Evolutionary conservation across 768 basidiomycete genomes (phyloP).

Genomic region (Pisolithus microcarpus): DNA sequence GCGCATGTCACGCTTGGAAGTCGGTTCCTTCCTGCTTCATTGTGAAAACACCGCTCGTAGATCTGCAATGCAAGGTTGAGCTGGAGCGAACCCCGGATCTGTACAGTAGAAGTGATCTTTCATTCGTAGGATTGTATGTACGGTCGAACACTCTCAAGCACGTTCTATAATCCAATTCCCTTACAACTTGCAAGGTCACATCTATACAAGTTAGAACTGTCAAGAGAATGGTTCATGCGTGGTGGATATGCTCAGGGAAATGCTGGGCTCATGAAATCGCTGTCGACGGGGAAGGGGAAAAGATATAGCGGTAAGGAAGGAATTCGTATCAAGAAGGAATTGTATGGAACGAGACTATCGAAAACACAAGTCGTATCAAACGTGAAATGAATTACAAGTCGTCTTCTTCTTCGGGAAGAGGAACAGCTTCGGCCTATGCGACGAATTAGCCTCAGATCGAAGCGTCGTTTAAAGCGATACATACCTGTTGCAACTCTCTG

Average conservation of each 20-base stretch:
- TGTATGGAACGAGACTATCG: slow-evolving; percentile 16
- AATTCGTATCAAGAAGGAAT: slow-evolving; percentile 14
- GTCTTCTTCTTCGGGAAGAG: slow-evolving; percentile 97
- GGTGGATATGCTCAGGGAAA: slow-evolving; percentile 19
- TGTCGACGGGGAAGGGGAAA: slow-evolving; percentile 14
- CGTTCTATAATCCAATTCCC: slow-evolving; percentile 3
- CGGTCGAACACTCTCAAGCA: neutral
- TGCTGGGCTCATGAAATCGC: slow-evolving; percentile 15
- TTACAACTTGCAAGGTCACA: slow-evolving; percentile 1
- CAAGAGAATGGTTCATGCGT: slow-evolving; percentile 14
- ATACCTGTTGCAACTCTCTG: slow-evolving; percentile 62
- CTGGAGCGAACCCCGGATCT: neutral
- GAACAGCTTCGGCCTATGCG: slow-evolving; percentile 74
- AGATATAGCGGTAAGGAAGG: slow-evolving; percentile 7
- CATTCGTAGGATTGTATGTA: too few species aligned
- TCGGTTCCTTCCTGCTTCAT: slow-evolving; percentile 9
- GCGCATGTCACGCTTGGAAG: slow-evolving; percentile 18
- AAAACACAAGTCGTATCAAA: slow-evolving; percentile 14
- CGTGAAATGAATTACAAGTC: slow-evolving; percentile 48
- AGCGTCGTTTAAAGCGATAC: slow-evolving; percentile 6
- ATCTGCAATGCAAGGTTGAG: neutral
- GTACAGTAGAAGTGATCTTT: too few species aligned
- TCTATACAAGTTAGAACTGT: slow-evolving; percentile 1
- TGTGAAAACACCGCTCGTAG: neutral
- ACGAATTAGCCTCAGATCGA: slow-evolving; percentile 7